Conservation (phyloP, 169 alveolate genomes). For the Plasmodium gallinaceum region DNA sequence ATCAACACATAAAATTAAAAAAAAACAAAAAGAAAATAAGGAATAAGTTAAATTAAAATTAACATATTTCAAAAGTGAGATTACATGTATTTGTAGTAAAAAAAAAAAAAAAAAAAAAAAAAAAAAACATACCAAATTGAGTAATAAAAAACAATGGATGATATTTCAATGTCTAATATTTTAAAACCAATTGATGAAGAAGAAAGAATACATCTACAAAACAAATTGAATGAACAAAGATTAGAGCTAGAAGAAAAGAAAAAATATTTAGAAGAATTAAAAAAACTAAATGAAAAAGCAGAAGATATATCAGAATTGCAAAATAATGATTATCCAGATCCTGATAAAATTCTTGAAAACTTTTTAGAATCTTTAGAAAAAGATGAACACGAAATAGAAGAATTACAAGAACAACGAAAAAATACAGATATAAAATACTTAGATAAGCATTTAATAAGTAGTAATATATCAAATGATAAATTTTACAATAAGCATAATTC, state of each 20-base stretch:
- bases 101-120: no score
- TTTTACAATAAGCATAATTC: slow-evolving; percentile 7
- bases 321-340: slow-evolving; percentile 51
- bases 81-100: no score
- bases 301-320: not conserved
- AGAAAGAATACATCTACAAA: slow-evolving; percentile 47
- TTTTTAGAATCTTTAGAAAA: slow-evolving; percentile 50
- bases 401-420: slow-evolving; percentile 7
- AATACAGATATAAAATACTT: not conserved
- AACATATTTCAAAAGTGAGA: no score
- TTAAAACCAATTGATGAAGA: slow-evolving; percentile 66
- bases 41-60: no score
- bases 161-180: not conserved
- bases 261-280: slow-evolving; percentile 59
- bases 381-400: not conserved
- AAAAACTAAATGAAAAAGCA: not conserved
- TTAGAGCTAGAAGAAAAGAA: slow-evolving; percentile 62
- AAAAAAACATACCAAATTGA: no score
- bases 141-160: slow-evolving; percentile 7
- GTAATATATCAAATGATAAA: not conserved
- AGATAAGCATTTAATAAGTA: slow-evolving; percentile 1
- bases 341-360: slow-evolving; percentile 43
- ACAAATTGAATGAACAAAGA: slow-evolving; percentile 59
- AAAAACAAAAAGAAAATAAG: no score
- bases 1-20: no score